Evolutionary conservation across 2,329 filamentous ascomycete genomes (phyloP).

Genomic region (Trichoderma guizhouense): DNA sequence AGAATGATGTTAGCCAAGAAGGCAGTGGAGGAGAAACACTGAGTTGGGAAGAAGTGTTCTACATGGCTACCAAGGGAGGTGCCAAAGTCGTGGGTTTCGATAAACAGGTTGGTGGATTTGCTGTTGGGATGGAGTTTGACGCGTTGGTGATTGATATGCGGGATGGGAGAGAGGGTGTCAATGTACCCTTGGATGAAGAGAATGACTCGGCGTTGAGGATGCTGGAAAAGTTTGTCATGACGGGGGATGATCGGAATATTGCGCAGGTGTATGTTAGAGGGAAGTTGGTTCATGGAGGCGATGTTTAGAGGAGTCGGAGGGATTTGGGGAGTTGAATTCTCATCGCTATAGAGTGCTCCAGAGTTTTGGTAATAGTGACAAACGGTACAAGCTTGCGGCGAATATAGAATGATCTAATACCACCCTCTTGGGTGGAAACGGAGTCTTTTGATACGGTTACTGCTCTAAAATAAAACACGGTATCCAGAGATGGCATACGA

Average conservation of each 20-base stretch:
- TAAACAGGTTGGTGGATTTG: conserved; percentile 54
- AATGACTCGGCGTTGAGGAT: conserved; percentile 44
- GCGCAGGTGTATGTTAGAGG: conserved; percentile 52
- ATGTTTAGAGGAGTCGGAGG: background rate
- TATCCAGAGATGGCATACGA: background rate
- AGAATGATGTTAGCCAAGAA: background rate
- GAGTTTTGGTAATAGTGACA: background rate
- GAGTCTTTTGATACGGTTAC: background rate
- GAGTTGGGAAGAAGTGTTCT: conserved; percentile 54
- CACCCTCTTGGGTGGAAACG: background rate
- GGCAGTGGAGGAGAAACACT: background rate
- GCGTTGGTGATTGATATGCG: conserved; percentile 48
- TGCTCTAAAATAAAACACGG: background rate
- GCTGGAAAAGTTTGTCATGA: conserved; percentile 65
- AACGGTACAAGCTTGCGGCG: background rate
- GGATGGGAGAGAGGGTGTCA: conserved; percentile 37
- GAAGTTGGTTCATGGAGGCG: conserved; percentile 25
- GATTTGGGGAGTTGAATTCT: background rate
- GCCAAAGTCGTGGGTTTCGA: conserved; percentile 56
- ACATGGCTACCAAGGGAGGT: conserved; percentile 59
- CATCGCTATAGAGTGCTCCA: background rate
- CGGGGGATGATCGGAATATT: conserved; percentile 62
- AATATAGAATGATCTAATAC: background rate
- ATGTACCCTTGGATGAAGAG: conserved; percentile 53
- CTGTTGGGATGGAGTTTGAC: conserved; percentile 60